A percentile compares a stretch with the other conserved stretches of the same genome.
phyloP scores from a whole-genome alignment of 495 filamentous ascomycete genomes.

The Bryoglossum gracile region DNA sequence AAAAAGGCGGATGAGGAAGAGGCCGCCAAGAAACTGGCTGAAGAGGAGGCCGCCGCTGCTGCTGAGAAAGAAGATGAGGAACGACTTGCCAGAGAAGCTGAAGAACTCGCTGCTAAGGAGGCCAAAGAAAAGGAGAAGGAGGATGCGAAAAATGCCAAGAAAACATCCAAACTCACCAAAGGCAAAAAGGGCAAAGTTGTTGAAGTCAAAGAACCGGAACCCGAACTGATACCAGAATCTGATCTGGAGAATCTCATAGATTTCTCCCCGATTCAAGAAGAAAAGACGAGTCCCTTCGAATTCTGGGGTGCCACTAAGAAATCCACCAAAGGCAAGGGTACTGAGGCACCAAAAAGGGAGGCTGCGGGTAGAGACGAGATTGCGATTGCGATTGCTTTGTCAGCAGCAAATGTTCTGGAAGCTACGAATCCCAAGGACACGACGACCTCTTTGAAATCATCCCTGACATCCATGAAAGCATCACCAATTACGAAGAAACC shows the following conservation, averaged over 20 bases:
- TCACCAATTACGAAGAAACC: slow-evolving; percentile 31
- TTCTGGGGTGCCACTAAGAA: slow-evolving; percentile 38
- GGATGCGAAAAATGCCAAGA: slow-evolving; percentile 18
- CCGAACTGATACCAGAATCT: slow-evolving; percentile 16
- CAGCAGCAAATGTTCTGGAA: slow-evolving; percentile 26
- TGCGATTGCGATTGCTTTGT: slow-evolving; percentile 27
- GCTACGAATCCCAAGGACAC: slow-evolving; percentile 22
- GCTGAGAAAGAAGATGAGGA: slow-evolving; percentile 15
- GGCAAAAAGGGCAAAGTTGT: slow-evolving; percentile 22
- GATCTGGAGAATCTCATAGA: slow-evolving; percentile 15
- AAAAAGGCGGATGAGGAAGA: slow-evolving; percentile 21
- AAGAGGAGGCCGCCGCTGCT: slow-evolving; percentile 18
- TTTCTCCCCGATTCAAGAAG: slow-evolving; percentile 8
- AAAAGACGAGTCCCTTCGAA: slow-evolving; percentile 25
- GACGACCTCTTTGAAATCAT: slow-evolving; percentile 16
- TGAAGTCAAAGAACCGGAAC: slow-evolving; percentile 23
- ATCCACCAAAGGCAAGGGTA: slow-evolving; percentile 26
- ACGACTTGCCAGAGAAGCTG: slow-evolving; percentile 18
- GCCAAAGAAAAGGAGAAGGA: slow-evolving; percentile 16
- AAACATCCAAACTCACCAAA: slow-evolving; percentile 17
- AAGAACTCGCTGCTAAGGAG: slow-evolving; percentile 19
- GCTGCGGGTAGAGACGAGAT: slow-evolving; percentile 18
- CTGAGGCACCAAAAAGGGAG: slow-evolving; percentile 13
- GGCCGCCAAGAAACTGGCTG: slow-evolving; percentile 17
- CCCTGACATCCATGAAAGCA: slow-evolving; percentile 18